phyloP scores from a whole-genome alignment of 768 basidiomycete species.

The Podaxis carcinomalis region DNA sequence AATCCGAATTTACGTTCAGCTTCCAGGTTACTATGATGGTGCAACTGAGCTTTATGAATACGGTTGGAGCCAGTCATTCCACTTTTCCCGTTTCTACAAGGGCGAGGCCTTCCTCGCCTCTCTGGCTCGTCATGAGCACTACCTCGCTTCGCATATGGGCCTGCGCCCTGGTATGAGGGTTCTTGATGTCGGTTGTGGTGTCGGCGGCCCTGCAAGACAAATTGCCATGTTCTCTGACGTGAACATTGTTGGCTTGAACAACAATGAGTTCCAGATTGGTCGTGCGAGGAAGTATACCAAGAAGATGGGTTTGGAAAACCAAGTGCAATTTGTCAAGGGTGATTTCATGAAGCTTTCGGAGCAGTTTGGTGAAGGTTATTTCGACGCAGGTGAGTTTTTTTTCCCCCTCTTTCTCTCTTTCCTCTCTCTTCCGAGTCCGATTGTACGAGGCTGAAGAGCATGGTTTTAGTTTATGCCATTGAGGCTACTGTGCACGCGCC shows the following conservation, averaged over 20 bases:
- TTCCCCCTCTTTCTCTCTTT: not conserved
- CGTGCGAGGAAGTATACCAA: slow-evolving; percentile 83
- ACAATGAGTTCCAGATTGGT: slow-evolving; percentile 92
- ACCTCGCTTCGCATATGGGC: slow-evolving; percentile 83
- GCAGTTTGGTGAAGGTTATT: slow-evolving; percentile 87
- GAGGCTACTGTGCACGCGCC: slow-evolving; percentile 98
- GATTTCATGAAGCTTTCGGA: slow-evolving; percentile 96
- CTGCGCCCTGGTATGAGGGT: slow-evolving; percentile 91
- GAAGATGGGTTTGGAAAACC: slow-evolving; percentile 67
- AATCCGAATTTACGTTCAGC: not conserved
- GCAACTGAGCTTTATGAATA: slow-evolving; percentile 95
- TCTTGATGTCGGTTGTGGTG: slow-evolving; percentile 97
- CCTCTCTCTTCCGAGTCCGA: too few relatives aligned
- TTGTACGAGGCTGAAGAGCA: not conserved
- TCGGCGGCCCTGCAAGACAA: slow-evolving; percentile 95
- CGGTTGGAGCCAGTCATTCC: slow-evolving; percentile 89
- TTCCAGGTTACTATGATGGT: slow-evolving; percentile 90
- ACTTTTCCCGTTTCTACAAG: slow-evolving; percentile 96
- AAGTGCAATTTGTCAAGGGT: slow-evolving; percentile 82
- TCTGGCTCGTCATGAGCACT: slow-evolving; percentile 95
- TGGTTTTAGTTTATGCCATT: slow-evolving; percentile 78
- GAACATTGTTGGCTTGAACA: slow-evolving; percentile 84
- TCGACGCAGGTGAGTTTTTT: slow-evolving; percentile 77
- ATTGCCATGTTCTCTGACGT: slow-evolving; percentile 90
- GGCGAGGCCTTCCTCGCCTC: slow-evolving; percentile 75